Evolutionary conservation across 306 rosid genomes (phyloP), one percentile per base, ranked within the genome.

Genomic region (Prunus armeniaca): DNA sequence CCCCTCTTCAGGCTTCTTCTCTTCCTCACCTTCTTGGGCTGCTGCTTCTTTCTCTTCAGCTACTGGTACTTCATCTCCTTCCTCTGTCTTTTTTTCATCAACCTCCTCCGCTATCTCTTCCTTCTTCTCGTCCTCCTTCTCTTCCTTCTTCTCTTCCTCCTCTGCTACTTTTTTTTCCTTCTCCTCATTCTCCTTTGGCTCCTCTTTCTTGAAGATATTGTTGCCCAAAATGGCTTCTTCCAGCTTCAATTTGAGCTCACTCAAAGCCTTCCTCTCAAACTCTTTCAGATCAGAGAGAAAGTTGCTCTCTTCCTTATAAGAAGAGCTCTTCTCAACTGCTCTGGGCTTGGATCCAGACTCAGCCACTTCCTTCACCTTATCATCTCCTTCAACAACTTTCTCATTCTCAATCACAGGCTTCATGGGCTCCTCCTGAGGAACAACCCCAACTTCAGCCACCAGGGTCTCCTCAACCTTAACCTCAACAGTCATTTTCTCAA

Each of bases 291-390:
- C 88, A 2, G 83, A 81, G 3, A 82, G 86, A 47, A 51, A 77
- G 76, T 85, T 85, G 74, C 88, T 85, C 65, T 85, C 88, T 27
- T 85, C 88, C 62, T 79, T 85, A 30, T 72, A 85, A 46, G 88
- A 85, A 76, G 84, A 67, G 83, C 88, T 85, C 62, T 72, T 85
- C 34, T 82, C 86, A 38, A 85, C 61, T 3, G 77, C 18, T 2
- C 9, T 30, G 6, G 84, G 82, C 43, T 81, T 74, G 6, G 41
- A 12, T 1, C 46, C 75, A 15, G 69, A 43, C 2, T 63, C 84
- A 0, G 65, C 79, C 12, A 18, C 79, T 47, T 67, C 87, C 55
- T 84, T 63, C 50, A 65, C 69, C 49, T 65, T 19, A 38, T 65
- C 69, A 34, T 34, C 50, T 18, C 49, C 69, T 18, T 65, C 76